Percentiles rank a stretch among this genome's conserved stretches.
phyloP scores from a whole-genome alignment of 2,329 filamentous ascomycete genomes.

The Aplosporella prunicola region DNA sequence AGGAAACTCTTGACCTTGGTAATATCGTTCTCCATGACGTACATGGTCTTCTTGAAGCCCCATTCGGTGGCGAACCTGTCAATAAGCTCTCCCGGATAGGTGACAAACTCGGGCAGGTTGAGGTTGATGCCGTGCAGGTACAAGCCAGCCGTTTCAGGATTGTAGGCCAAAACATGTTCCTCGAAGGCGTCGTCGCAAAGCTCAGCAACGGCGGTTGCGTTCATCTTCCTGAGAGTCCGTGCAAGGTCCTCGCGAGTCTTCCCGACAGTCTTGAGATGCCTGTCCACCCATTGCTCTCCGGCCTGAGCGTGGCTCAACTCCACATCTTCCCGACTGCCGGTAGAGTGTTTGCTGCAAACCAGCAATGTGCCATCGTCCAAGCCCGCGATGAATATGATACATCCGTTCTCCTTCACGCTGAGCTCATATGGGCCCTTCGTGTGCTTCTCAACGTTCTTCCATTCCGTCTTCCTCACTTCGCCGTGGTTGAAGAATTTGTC shows the following conservation, averaged over 20 bases:
- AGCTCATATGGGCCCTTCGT: slow-evolving; percentile 88
- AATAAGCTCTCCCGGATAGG: slow-evolving; percentile 72
- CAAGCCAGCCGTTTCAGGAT: slow-evolving; percentile 70
- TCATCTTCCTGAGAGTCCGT: slow-evolving; percentile 62
- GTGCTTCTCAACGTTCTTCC: slow-evolving; percentile 64
- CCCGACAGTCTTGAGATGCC: slow-evolving; percentile 66
- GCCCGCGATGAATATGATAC: slow-evolving; percentile 94
- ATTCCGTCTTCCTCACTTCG: slow-evolving; percentile 73
- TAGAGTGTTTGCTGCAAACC: slow-evolving; percentile 99
- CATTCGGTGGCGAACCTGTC: slow-evolving; percentile 83
- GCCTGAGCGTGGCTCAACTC: slow-evolving; percentile 72
- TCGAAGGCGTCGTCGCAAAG: slow-evolving; percentile 94
- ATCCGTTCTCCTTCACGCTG: slow-evolving; percentile 98
- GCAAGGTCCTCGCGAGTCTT: slow-evolving; percentile 74
- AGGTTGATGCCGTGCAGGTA: slow-evolving; percentile 96
- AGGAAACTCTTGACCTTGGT: slow-evolving; percentile 68
- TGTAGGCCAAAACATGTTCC: slow-evolving; percentile 90
- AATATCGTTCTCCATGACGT: slow-evolving; percentile 67
- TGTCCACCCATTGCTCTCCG: slow-evolving; percentile 73
- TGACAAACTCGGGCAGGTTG: slow-evolving; percentile 85
- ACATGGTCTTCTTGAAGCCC: slow-evolving; percentile 86
- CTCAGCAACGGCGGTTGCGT: slow-evolving; percentile 90
- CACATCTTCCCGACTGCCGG: slow-evolving; percentile 63
- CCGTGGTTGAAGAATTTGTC: slow-evolving; percentile 98
- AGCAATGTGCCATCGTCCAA: slow-evolving; percentile 81